Evolutionary conservation across 2,329 filamentous ascomycete species (phyloP).

Genomic region (Hymenoscyphus fraxineus): DNA sequence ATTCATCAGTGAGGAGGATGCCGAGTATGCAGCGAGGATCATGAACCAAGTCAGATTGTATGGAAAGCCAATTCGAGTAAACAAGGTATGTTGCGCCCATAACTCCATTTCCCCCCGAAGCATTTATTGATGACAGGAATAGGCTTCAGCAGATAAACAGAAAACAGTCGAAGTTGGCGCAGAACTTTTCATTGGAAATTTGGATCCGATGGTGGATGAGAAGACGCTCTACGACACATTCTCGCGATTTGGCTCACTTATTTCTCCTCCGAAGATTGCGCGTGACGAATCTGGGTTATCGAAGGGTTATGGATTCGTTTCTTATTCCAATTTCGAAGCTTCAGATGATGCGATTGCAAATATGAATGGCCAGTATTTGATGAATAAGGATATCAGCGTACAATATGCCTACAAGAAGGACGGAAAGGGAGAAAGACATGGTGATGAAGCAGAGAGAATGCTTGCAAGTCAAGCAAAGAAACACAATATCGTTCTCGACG

Average conservation of each 20-base stretch:
- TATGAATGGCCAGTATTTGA: slow-evolving; percentile 94
- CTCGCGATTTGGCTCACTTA: slow-evolving; percentile 80
- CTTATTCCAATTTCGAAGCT: slow-evolving; percentile 87
- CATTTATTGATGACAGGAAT: slow-evolving; percentile 6
- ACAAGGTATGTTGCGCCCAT: slow-evolving; percentile 62
- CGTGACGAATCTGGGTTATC: slow-evolving; percentile 83
- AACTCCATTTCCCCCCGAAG: background rate
- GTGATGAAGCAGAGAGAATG: slow-evolving; percentile 88
- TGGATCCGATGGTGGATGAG: slow-evolving; percentile 92
- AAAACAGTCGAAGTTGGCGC: slow-evolving; percentile 90
- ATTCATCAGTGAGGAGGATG: slow-evolving; percentile 91
- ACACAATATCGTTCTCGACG: slow-evolving; percentile 83
- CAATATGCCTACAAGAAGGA: slow-evolving; percentile 99
- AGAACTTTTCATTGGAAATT: slow-evolving; percentile 93
- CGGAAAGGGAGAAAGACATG: slow-evolving; percentile 92
- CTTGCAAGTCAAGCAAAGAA: slow-evolving; percentile 90
- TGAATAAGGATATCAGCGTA: slow-evolving; percentile 94
- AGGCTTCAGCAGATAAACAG: slow-evolving; percentile 83
- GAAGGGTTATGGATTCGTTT: slow-evolving; percentile 96
- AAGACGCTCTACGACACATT: slow-evolving; percentile 96
- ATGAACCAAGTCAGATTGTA: slow-evolving; percentile 95
- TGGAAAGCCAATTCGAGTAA: slow-evolving; percentile 92
- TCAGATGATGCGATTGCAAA: slow-evolving; percentile 87
- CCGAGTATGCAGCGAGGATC: slow-evolving; percentile 92
- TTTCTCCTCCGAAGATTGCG: slow-evolving; percentile 84